A percentile compares a stretch with the other conserved stretches of the same genome.
These are phyloP conservation scores for Leccinum huronense DNA, from an alignment of 1,284 basidiomycete genomes.

Conservation along the genomic window DNA sequence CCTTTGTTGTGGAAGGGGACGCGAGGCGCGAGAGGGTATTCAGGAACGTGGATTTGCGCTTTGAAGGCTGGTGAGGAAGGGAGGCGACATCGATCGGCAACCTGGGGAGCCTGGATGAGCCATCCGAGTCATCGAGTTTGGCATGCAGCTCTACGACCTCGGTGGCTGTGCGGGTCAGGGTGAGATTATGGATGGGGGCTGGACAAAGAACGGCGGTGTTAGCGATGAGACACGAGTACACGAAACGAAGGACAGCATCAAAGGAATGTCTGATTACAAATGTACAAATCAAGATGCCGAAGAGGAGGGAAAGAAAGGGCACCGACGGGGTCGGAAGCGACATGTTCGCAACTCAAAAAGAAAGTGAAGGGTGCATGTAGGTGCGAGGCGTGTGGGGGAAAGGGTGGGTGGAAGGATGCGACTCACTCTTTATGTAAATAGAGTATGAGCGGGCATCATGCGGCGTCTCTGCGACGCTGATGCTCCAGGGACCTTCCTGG, in stretches of 20 bases:
- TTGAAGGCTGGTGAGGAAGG: conserved; percentile 52
- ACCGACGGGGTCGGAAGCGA: conserved; percentile 33
- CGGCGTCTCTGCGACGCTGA: conserved; percentile 71
- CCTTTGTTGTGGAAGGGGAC: conserved; percentile 55
- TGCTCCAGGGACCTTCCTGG: conserved; percentile 70
- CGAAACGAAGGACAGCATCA: conserved; percentile 16
- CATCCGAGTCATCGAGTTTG: conserved; percentile 62
- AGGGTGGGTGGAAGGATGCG: conserved; percentile 29
- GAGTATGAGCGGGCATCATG: conserved; percentile 58
- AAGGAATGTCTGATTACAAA: conserved; percentile 20
- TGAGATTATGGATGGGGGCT: conserved; percentile 87
- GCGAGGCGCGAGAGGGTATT: conserved; percentile 78
- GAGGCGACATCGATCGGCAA: conserved; percentile 58
- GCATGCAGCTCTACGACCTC: conserved; percentile 77
- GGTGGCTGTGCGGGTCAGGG: conserved; percentile 70
- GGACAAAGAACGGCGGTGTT: conserved; percentile 35
- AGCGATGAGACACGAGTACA: conserved; percentile 23
- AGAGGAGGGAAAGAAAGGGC: conserved; percentile 13
- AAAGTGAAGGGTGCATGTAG: conserved; percentile 26
- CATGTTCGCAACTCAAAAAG: conserved; percentile 25
- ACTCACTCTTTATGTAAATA: conserved; percentile 71
- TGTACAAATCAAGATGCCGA: conserved; percentile 17
- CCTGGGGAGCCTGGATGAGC: conserved; percentile 53
- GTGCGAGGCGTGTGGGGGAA: conserved; percentile 19
- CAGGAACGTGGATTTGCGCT: conserved; percentile 77